Evolutionary conservation across 176 grass and related monocot species (phyloP).

Genomic region (Ensete ventricosum): DNA sequence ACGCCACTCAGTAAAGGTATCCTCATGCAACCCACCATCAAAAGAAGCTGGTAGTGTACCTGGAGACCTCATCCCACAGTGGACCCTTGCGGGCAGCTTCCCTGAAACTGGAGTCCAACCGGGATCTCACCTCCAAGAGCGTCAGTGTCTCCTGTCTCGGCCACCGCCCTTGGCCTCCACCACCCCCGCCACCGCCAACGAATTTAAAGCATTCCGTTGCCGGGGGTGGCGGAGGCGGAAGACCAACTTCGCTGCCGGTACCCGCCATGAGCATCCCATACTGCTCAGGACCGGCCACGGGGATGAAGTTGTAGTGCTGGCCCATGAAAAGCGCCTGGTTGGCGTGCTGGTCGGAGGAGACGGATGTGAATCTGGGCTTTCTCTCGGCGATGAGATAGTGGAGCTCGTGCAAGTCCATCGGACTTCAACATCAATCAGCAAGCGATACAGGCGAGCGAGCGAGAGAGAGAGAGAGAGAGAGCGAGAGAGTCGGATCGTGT

Average conservation of each 20-base stretch:
- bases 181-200: not conserved
- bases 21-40: too few species aligned
- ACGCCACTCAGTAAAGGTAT: too few species aligned
- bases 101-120: conserved; percentile 65
- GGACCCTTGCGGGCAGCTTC: conserved; percentile 66
- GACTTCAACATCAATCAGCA: not conserved
- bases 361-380: not conserved
- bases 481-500: conserved; percentile 26
- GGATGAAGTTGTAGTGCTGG: too few species aligned
- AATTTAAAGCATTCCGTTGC: not conserved
- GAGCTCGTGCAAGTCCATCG: conserved; percentile 18
- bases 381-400: not conserved
- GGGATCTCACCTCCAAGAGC: conserved; percentile 69
- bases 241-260: not conserved
- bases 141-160: conserved; percentile 77
- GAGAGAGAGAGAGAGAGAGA: conserved; percentile 10
- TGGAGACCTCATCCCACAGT: conserved; percentile 79
- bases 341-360: not conserved
- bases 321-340: not conserved
- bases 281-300: not conserved
- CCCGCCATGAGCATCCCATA: not conserved
- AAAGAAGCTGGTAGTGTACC: conserved; percentile 25
- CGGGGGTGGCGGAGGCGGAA: not conserved
- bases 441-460: not conserved
- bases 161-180: conserved; percentile 28